phyloP scores from a whole-genome alignment of 495 filamentous ascomycete genomes.

The Penicillium maclennaniae region DNA sequence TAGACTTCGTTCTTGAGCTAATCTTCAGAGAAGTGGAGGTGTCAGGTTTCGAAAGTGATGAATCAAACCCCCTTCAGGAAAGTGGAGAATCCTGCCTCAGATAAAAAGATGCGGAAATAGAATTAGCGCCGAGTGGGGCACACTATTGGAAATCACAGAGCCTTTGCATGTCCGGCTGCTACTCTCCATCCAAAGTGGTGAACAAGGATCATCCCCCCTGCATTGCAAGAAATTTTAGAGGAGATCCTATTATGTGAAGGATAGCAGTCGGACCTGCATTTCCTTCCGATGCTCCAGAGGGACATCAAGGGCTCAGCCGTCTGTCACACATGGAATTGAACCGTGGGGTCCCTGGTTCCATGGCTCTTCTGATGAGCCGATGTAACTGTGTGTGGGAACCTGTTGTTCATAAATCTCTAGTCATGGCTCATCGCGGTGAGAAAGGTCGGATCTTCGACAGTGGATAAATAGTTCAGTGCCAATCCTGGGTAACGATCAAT shows the following conservation, averaged over 20 bases:
- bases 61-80: background rate
- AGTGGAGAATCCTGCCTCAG: background rate
- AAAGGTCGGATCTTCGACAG: constrained; percentile 31
- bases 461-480: constrained; percentile 6
- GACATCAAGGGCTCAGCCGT: background rate
- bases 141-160: background rate
- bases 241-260: background rate
- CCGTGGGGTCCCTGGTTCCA: background rate
- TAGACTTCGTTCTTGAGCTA: too few species aligned
- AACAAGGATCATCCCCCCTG: background rate
- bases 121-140: background rate
- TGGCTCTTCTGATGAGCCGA: background rate
- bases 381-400: background rate
- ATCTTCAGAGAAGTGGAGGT: background rate
- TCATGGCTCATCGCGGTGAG: constrained; percentile 29
- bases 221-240: background rate
- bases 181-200: background rate
- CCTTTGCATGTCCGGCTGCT: background rate
- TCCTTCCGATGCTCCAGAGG: background rate
- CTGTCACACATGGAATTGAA: background rate
- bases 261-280: background rate
- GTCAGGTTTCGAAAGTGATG: background rate
- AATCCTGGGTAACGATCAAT: background rate
- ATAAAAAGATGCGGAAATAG: background rate
- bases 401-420: background rate